These are phyloP conservation scores for Claviceps sp. DNA, from an alignment of 2,329 filamentous ascomycete genomes.

Conservation along the genomic window DNA sequence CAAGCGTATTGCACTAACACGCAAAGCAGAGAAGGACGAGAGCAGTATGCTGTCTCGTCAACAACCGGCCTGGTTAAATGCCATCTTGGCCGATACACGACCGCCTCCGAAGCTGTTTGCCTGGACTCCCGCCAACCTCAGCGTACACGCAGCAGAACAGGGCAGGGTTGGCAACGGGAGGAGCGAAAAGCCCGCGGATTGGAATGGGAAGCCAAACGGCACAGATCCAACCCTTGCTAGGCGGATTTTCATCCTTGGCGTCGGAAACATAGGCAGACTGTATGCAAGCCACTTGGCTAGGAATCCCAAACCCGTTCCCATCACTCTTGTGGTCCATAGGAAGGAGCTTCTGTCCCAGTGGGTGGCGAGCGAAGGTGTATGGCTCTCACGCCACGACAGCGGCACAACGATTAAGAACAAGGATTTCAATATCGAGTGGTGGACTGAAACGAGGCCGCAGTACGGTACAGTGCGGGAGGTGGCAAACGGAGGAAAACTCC, in stretches of 20 bases:
- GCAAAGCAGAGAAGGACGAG: neutral
- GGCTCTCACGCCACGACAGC: constrained; percentile 22
- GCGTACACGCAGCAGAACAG: constrained; percentile 1
- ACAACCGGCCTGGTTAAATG: constrained; percentile 18
- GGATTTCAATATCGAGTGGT: constrained; percentile 39
- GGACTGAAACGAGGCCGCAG: constrained; percentile 31
- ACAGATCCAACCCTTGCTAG: constrained; percentile 11
- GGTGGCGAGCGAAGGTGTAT: constrained; percentile 28
- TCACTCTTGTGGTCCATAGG: constrained; percentile 71
- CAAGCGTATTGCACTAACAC: neutral
- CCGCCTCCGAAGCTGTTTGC: constrained; percentile 23
- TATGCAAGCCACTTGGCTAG: constrained; percentile 59
- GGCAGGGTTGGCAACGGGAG: neutral
- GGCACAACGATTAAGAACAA: constrained; percentile 18
- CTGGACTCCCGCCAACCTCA: constrained; percentile 20
- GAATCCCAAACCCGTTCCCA: constrained; percentile 47
- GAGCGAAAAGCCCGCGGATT: neutral
- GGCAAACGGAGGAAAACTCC: constrained; percentile 32
- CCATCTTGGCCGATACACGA: constrained; percentile 13
- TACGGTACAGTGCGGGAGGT: constrained; percentile 26
- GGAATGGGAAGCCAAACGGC: neutral
- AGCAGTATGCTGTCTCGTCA: neutral
- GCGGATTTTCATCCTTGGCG: constrained; percentile 66
- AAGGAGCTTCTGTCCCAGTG: constrained; percentile 34
- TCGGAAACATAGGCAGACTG: constrained; percentile 70